Base-by-base conservation (phyloP, 1,284 basidiomycete genomes). In the Trichosporon sp. region DNA sequence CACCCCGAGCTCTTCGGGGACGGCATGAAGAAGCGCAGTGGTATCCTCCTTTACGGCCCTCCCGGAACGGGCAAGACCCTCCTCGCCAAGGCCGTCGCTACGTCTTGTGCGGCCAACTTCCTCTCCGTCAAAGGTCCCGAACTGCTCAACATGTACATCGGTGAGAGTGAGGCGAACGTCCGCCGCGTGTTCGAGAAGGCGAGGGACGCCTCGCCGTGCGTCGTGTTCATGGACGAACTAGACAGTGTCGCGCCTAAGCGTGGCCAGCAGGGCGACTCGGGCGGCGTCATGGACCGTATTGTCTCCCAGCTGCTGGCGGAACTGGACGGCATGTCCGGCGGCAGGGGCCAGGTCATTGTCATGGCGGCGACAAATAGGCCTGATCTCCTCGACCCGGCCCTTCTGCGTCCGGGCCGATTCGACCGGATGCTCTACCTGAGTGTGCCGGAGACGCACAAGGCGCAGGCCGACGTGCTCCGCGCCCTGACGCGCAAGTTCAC, bases 351-450 rank as follows among this genome's bases (percentile, higher is more conserved):
- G 6, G 91, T 99, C 0, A 96, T 98, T 79, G 96, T 99, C 19
- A 94, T 99, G 82, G 97, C 96, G 2, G 96, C 97, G 10, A 99
- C 97, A 12, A 99, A 99, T 83, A 87, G 97, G 2, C 97, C 97
- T 0, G 98, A 99, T 82, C 85, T 98, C 38, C 86, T 99, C 69
- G 97, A 99, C 84, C 90, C 95, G 37, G 97, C 97, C 0, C 84
- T 99, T 26, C 86, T 98, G 32, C 88, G 97, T 68, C 97, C 97
- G 21, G 97, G 97, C 76, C 87, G 96, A 74, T 99, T 99, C 85
- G 97, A 99, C 81, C 91, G 94, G 10, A 91, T 99, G 91, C 87
- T 99, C 35, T 99, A 99, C 83, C 89, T 99, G 65, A 93, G 93
- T 32, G 91, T 98, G n/a, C 91, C 92, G 84, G 89, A 92, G 68